Conservation (phyloP, 306 rosid genomes). For the Lagenaria siceraria region DNA sequence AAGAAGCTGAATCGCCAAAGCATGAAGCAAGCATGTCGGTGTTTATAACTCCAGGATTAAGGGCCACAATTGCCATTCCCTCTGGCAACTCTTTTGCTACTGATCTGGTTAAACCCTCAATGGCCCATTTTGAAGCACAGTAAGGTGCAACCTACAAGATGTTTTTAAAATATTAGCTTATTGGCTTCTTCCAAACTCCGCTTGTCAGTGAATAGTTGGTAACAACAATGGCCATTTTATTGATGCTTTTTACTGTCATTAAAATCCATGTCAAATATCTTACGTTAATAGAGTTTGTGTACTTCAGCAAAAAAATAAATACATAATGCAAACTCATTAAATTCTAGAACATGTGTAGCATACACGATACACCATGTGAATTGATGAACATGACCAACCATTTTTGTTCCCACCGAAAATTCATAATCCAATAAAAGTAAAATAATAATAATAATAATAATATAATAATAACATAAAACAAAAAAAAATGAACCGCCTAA, state of each 20-base stretch:
- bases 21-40: constrained; percentile 90
- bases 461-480: too few species aligned
- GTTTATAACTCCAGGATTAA: constrained; percentile 73
- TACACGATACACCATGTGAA: not conserved
- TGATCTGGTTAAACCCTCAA: constrained; percentile 66
- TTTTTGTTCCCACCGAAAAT: not conserved
- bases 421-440: not conserved
- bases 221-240: not conserved
- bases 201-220: not conserved
- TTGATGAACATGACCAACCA: not conserved
- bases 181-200: not conserved
- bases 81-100: constrained; percentile 74
- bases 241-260: not conserved
- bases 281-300: not conserved
- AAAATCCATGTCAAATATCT: not conserved
- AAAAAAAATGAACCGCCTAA: not conserved
- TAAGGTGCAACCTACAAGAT: constrained; percentile 59
- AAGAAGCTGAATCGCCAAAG: constrained; percentile 51
- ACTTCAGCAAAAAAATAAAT: not conserved
- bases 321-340: not conserved
- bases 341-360: not conserved
- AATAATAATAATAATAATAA: too few species aligned
- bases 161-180: not conserved
- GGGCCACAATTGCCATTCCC: constrained; percentile 74
- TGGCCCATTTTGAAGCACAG: constrained; percentile 94